Base-by-base conservation (phyloP, 345 rosid species). In the Bretschneidera sinensis region DNA sequence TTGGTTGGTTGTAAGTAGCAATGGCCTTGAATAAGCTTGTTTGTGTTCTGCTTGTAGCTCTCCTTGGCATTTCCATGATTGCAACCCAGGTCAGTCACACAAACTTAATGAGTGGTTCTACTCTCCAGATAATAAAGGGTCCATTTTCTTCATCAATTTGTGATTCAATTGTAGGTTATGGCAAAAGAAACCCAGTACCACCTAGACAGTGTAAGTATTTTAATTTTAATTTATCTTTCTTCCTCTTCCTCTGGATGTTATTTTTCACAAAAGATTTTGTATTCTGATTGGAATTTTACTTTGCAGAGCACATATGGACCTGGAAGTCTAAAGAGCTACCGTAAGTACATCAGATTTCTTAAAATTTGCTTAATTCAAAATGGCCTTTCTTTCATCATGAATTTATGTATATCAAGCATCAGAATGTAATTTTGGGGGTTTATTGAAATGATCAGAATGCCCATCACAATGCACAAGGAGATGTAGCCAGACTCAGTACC, bases 401-500 rank as follows among this genome's bases (percentile, higher is more conserved):
- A 17, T 9, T 31, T 31, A 10, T n/a, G n/a, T n/a, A n/a, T n/a
- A n/a, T n/a, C n/a, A n/a, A n/a, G n/a, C n/a, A n/a, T n/a, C n/a
- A n/a, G n/a, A n/a, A n/a, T n/a, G n/a, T n/a, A n/a, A 50, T 50
- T 50, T 50, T 20, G 9, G 9, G 8, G 25, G 10, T 2, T 17
- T 17, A 19, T n/a, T n/a, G 55, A 67, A 76, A 69, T 51, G 68
- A 57, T 55, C 81, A 84, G 86, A 83, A 57, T 76, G 80, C 67
- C 54, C 62, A 13, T 56, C 57, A 18, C 74, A 78, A 28, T 90
- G 92, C 83, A 14, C 68, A 13, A 77, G 76, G 70, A 84, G 97
- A 61, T 87, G 92, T 55, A 67, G 84, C 54, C 62, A 60, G 66
- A 89, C 95, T n/a, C 80, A 85, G 58, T 73, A 79, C 73, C 76